Percentiles rank a stretch among this genome's conserved stretches.
phyloP scores from a whole-genome alignment of 805 yeast genomes.

The Candida silvicultrix region DNA sequence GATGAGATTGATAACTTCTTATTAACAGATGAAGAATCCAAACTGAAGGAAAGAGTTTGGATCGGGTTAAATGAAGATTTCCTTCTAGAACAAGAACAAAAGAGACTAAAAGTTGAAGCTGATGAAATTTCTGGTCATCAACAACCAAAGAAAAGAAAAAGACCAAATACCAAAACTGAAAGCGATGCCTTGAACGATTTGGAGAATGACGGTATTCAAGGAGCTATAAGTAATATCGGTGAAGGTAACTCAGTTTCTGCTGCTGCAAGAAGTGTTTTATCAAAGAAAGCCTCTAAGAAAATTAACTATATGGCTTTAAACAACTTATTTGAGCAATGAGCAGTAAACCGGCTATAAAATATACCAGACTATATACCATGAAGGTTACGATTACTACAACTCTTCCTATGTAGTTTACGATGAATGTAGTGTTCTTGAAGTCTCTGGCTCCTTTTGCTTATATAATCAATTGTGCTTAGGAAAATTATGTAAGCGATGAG shows the following conservation, averaged over 20 bases:
- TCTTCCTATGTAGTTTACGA: too few relatives aligned
- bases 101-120: constrained; percentile 76
- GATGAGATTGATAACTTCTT: constrained; percentile 62
- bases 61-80: constrained; percentile 83
- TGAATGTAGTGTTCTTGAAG: too few relatives aligned
- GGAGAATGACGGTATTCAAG: constrained; percentile 29
- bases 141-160: constrained; percentile 45
- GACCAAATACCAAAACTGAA: constrained; percentile 23
- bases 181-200: constrained; percentile 25
- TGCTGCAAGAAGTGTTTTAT: constrained; percentile 70
- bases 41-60: constrained; percentile 81
- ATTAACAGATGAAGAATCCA: constrained; percentile 63
- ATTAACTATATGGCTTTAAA: constrained; percentile 83
- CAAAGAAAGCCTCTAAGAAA: constrained; percentile 77
- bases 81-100: constrained; percentile 77
- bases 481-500: constrained; percentile 17
- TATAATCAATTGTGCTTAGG: too few relatives aligned
- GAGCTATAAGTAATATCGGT: constrained; percentile 38
- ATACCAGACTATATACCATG: too few relatives aligned
- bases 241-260: constrained; percentile 61
- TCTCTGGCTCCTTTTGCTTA: too few relatives aligned
- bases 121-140: constrained; percentile 81
- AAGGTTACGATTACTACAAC: too few relatives aligned
- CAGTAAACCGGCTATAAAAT: background rate
- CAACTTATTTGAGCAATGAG: constrained; percentile 29